These are phyloP conservation scores for Fusarium caatingaense DNA, from an alignment of 2,329 filamentous ascomycete genomes.

Conservation along the genomic window DNA sequence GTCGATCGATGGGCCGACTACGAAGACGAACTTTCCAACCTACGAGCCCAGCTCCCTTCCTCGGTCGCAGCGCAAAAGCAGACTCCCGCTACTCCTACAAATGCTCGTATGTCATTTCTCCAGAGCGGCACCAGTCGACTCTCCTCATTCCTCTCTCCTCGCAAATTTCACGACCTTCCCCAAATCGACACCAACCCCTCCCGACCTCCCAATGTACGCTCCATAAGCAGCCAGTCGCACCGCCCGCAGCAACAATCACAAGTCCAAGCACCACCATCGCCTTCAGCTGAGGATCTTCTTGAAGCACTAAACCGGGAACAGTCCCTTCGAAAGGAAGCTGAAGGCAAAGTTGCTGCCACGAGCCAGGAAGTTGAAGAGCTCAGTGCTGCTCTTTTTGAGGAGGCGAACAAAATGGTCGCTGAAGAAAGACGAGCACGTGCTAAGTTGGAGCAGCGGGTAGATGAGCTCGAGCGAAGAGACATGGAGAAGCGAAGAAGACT, in stretches of 20 bases:
- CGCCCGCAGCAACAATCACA: slow-evolving; percentile 16
- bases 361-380: slow-evolving; percentile 81
- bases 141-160: slow-evolving; percentile 59
- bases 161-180: slow-evolving; percentile 57
- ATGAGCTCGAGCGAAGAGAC: slow-evolving; percentile 75
- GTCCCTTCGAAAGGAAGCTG: slow-evolving; percentile 73
- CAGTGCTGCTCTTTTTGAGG: slow-evolving; percentile 78
- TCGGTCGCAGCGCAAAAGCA: slow-evolving; percentile 27
- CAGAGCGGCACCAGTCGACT: slow-evolving; percentile 58
- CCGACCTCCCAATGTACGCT: slow-evolving; percentile 26
- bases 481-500: slow-evolving; percentile 75
- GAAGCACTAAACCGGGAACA: slow-evolving; percentile 75
- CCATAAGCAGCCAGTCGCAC: slow-evolving; percentile 34
- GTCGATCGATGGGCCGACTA: slow-evolving; percentile 79
- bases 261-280: slow-evolving; percentile 32
- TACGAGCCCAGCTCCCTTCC: slow-evolving; percentile 59
- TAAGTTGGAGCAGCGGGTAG: slow-evolving; percentile 76
- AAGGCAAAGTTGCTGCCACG: slow-evolving; percentile 73
- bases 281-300: slow-evolving; percentile 64
- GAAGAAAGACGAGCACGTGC: slow-evolving; percentile 77
- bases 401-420: slow-evolving; percentile 90
- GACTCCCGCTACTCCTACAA: slow-evolving; percentile 44
- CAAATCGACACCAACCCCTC: slow-evolving; percentile 35
- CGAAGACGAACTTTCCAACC: slow-evolving; percentile 77
- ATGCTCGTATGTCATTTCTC: slow-evolving; percentile 58